phyloP scores from a whole-genome alignment of 2,329 filamentous ascomycete species.

The Truncatella angustata region DNA sequence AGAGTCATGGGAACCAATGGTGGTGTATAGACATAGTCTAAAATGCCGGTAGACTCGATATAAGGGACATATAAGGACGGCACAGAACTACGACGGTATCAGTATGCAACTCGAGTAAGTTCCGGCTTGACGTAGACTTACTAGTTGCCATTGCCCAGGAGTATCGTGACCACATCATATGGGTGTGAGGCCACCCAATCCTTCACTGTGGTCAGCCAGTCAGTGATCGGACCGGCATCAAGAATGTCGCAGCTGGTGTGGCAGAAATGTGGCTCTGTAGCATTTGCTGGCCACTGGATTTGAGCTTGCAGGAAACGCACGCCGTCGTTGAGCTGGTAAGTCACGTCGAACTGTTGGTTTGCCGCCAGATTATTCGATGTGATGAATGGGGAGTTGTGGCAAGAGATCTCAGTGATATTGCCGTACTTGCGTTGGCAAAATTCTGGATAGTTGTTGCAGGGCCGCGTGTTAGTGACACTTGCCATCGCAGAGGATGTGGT shows the following conservation, averaged over 20 bases:
- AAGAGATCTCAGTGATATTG: conserved; percentile 76
- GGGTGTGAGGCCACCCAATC: conserved; percentile 75
- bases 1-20: conserved; percentile 67
- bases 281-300: conserved; percentile 56
- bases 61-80: conserved; percentile 63
- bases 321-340: conserved; percentile 74
- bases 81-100: conserved; percentile 35
- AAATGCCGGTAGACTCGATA: conserved; percentile 70
- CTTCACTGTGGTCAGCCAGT: conserved; percentile 67
- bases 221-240: conserved; percentile 73
- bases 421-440: conserved; percentile 75
- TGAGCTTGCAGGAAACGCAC: conserved; percentile 63
- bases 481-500: conserved; percentile 40
- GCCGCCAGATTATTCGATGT: conserved; percentile 67
- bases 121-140: conserved; percentile 15
- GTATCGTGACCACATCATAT: conserved; percentile 83
- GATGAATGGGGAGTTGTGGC: conserved; percentile 81
- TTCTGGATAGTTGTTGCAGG: conserved; percentile 77
- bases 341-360: conserved; percentile 70
- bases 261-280: conserved; percentile 67
- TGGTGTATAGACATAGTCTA: conserved; percentile 71
- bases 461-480: conserved; percentile 65
- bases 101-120: background rate
- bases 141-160: conserved; percentile 82
- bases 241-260: conserved; percentile 82